phyloP scores from a whole-genome alignment of 768 basidiomycete species.

The Tephrocybe sp. region DNA sequence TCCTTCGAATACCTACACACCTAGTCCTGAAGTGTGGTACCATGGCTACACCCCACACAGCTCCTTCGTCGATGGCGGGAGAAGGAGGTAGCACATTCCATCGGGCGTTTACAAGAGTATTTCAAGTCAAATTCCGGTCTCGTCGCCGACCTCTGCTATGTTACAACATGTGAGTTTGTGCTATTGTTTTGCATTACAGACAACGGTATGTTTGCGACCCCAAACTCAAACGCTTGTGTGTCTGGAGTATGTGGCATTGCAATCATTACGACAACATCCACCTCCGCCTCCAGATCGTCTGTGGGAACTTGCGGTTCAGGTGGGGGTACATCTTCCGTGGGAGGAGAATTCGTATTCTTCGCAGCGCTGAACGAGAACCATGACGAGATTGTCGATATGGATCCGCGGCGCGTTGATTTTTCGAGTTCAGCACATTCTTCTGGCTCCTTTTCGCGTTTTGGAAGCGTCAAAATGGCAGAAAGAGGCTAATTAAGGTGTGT shows the following conservation, averaged over 20 bases:
- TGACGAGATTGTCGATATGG: constrained; percentile 10
- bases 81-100: no score
- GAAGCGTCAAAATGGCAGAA: background rate
- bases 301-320: constrained; percentile 8
- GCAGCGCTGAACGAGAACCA: constrained; percentile 9
- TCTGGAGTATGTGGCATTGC: constrained; percentile 38
- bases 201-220: constrained; percentile 33
- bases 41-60: no score
- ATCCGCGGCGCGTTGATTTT: background rate
- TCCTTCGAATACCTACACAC: no score
- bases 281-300: constrained; percentile 17
- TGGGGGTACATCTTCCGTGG: background rate
- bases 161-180: background rate
- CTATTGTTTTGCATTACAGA: constrained; percentile 19
- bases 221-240: constrained; percentile 35
- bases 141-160: background rate
- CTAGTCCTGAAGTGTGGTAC: no score
- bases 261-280: constrained; percentile 43
- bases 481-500: constrained; percentile 12
- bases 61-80: no score
- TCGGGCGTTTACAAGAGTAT: no score
- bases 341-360: background rate
- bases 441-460: background rate
- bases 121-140: no score
- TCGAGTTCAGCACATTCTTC: background rate